Percentiles rank a stretch among this genome's conserved stretches.
These are phyloP conservation scores for Pseudopyrenochaeta lycopersici DNA, from an alignment of 2,329 filamentous ascomycete genomes.

Conservation along the genomic window DNA sequence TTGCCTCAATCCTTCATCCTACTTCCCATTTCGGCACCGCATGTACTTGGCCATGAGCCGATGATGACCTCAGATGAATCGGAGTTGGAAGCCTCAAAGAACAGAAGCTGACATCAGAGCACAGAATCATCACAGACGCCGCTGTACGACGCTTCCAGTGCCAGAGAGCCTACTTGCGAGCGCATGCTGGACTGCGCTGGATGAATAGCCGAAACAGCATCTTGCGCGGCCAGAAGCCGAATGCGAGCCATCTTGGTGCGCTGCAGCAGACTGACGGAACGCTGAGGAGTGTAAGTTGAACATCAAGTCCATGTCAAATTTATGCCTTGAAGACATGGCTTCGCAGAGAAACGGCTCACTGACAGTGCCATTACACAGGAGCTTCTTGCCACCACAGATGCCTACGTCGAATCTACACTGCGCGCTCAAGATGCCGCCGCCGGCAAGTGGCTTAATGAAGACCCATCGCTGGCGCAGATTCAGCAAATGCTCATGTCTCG, in stretches of 20 bases:
- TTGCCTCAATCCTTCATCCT: conserved; percentile 4
- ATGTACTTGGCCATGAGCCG: neutral
- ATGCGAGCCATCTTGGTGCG: conserved; percentile 56
- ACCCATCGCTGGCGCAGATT: conserved; percentile 64
- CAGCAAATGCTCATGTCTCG: conserved; percentile 48
- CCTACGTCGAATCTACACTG: conserved; percentile 64
- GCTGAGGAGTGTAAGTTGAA: conserved; percentile 57
- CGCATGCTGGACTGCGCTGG: conserved; percentile 67
- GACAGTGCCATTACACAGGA: conserved; percentile 54
- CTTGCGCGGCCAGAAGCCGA: conserved; percentile 60
- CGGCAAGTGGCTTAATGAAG: conserved; percentile 69
- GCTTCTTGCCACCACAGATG: conserved; percentile 65
- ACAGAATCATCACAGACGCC: conserved; percentile 68
- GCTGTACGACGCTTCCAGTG: conserved; percentile 68
- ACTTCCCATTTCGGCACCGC: neutral
- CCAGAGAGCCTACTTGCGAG: conserved; percentile 68
- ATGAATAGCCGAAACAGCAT: conserved; percentile 62
- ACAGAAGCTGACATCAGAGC: conserved; percentile 28
- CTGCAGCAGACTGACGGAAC: conserved; percentile 60
- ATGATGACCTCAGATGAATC: neutral
- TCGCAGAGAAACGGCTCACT: conserved; percentile 4
- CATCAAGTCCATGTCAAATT: neutral
- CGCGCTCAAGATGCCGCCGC: conserved; percentile 63
- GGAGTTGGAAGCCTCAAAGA: neutral
- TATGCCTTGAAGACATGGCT: neutral